phyloP scores from a whole-genome alignment of 108 stramenopile species.

The Epithemia pelagica region DNA sequence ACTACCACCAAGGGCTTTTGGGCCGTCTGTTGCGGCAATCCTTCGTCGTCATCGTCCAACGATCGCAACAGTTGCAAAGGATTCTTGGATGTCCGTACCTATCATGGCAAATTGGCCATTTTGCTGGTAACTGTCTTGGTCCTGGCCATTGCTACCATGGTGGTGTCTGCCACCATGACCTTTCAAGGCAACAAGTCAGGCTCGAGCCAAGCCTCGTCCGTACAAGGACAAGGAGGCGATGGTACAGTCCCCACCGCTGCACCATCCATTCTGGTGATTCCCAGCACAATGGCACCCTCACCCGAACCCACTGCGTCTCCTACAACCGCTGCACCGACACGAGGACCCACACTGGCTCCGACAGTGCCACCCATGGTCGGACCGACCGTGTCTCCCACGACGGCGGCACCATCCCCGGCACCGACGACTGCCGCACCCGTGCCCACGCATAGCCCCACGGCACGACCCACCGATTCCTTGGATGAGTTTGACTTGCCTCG shows the following conservation, averaged over 20 bases:
- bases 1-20: neutral
- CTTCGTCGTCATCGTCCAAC: neutral
- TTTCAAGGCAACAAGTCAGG: neutral
- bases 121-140: neutral
- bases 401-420: neutral
- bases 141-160: conserved; percentile 4
- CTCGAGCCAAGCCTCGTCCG: neutral
- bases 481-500: neutral
- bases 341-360: neutral
- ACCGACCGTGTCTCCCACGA: conserved; percentile 1
- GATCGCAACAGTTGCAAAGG: conserved; percentile 1
- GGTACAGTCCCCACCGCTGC: neutral
- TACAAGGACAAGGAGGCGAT: neutral
- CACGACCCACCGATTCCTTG: neutral
- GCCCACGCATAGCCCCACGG: neutral
- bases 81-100: neutral
- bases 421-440: neutral
- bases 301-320: neutral
- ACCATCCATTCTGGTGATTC: neutral
- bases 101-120: conserved; percentile 1
- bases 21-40: neutral
- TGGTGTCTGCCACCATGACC: neutral
- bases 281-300: neutral
- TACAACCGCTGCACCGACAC: neutral
- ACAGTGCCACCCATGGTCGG: neutral